Conservation (phyloP, 2,329 filamentous ascomycete genomes). For the Cytospora piceae region DNA sequence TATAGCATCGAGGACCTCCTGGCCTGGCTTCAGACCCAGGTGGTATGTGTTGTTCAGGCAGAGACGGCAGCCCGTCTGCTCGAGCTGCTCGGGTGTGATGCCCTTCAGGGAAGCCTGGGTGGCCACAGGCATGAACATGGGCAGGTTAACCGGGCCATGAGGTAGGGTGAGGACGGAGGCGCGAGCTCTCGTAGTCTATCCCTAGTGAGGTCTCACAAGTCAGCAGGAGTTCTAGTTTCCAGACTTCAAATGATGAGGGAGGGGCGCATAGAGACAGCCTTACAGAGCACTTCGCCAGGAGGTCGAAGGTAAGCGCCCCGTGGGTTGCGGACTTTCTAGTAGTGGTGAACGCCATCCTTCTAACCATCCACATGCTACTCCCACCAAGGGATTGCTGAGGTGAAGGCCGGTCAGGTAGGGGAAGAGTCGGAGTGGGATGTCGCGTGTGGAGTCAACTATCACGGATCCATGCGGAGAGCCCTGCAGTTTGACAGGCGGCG, state of each 20-base stretch:
- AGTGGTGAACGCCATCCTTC: conserved; percentile 35
- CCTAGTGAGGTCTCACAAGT: conserved; percentile 25
- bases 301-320: conserved; percentile 39
- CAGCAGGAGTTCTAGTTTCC: neutral
- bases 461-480: neutral
- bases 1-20: conserved; percentile 82
- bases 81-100: conserved; percentile 87
- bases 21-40: conserved; percentile 90
- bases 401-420: neutral
- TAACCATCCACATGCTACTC: conserved; percentile 33
- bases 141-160: conserved; percentile 87
- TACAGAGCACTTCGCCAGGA: conserved; percentile 60
- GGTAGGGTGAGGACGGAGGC: conserved; percentile 86
- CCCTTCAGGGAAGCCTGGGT: conserved; percentile 97
- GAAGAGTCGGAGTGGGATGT: neutral
- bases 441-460: neutral
- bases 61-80: conserved; percentile 83
- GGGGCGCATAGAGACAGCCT: conserved; percentile 38
- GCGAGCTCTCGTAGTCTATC: conserved; percentile 88
- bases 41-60: conserved; percentile 99
- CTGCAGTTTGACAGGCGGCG: neutral
- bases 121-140: conserved; percentile 98
- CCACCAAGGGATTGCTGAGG: neutral
- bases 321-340: conserved; percentile 34
- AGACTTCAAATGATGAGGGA: neutral